A percentile compares a stretch with the other conserved stretches of the same genome.
phyloP scores from a whole-genome alignment of 441 rosid species.

The Erysimum cheiri region DNA sequence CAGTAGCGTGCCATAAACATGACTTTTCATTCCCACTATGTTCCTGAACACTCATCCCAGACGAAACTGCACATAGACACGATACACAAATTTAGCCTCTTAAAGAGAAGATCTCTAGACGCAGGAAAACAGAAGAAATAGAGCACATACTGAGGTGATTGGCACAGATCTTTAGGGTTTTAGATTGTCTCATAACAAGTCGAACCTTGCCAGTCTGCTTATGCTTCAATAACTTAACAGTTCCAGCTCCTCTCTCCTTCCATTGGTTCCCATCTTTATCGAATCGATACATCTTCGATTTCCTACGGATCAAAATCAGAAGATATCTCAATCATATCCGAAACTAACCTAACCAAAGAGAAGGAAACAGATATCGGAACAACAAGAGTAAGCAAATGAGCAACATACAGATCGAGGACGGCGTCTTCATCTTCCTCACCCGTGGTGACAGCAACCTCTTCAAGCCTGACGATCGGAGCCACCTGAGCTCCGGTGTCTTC shows the following conservation, averaged over 20 bases:
- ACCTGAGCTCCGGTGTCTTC: conserved; percentile 97
- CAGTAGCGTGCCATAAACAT: conserved; percentile 70
- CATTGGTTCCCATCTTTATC: conserved; percentile 87
- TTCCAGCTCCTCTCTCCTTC: conserved; percentile 93
- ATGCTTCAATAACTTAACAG: conserved; percentile 81
- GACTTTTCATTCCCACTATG: conserved; percentile 76
- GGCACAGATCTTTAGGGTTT: conserved; percentile 95
- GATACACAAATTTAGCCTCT: background rate
- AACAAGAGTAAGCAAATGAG: background rate
- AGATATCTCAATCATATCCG: background rate
- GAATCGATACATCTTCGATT: conserved; percentile 81
- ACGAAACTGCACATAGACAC: conserved; percentile 52
- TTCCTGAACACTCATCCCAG: conserved; percentile 66
- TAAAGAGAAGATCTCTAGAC: background rate
- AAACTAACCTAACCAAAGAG: background rate
- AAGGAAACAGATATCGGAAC: background rate
- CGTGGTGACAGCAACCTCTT: conserved; percentile 84
- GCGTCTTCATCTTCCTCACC: conserved; percentile 91
- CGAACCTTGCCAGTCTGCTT: conserved; percentile 69
- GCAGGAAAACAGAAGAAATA: background rate
- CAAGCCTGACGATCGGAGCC: conserved; percentile 82
- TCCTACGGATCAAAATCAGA: conserved; percentile 49
- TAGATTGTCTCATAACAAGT: conserved; percentile 89
- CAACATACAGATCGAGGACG: conserved; percentile 70
- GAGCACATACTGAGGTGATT: conserved; percentile 68